Conservation (phyloP, 1,139 yeast genomes). For the Sugiyamaella novakii region DNA sequence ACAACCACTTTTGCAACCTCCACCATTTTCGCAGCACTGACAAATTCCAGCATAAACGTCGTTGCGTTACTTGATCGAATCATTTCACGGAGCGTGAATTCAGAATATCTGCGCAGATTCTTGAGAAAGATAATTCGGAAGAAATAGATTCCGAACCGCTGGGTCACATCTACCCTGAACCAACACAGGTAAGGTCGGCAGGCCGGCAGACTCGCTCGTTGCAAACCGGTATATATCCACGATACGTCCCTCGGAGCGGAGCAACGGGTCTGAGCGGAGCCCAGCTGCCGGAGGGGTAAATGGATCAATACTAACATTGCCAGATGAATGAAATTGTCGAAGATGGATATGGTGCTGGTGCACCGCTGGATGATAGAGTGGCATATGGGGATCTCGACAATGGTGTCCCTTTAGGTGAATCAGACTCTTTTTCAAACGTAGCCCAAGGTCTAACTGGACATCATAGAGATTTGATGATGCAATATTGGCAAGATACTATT, state of each 20-base stretch:
- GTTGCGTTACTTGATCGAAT: too few species aligned
- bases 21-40: not conserved
- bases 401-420: slow-evolving; percentile 22
- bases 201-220: too few species aligned
- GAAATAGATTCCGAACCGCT: too few species aligned
- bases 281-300: not conserved
- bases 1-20: slow-evolving; percentile 1
- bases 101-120: too few species aligned
- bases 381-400: slow-evolving; percentile 24
- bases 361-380: slow-evolving; percentile 18
- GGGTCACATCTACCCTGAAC: too few species aligned
- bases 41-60: too few species aligned
- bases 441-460: slow-evolving; percentile 89
- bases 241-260: too few species aligned
- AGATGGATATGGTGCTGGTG: slow-evolving; percentile 17
- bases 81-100: too few species aligned
- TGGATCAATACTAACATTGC: slow-evolving; percentile 1
- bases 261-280: not conserved
- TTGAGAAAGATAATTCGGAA: too few species aligned
- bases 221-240: too few species aligned
- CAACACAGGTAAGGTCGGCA: too few species aligned
- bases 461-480: slow-evolving; percentile 86
- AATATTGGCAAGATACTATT: slow-evolving; percentile 91
- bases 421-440: slow-evolving; percentile 68
- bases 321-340: slow-evolving; percentile 16